Evolutionary conservation across 139 green algal species (phyloP).

Genomic region (Chlorella sp.): DNA sequence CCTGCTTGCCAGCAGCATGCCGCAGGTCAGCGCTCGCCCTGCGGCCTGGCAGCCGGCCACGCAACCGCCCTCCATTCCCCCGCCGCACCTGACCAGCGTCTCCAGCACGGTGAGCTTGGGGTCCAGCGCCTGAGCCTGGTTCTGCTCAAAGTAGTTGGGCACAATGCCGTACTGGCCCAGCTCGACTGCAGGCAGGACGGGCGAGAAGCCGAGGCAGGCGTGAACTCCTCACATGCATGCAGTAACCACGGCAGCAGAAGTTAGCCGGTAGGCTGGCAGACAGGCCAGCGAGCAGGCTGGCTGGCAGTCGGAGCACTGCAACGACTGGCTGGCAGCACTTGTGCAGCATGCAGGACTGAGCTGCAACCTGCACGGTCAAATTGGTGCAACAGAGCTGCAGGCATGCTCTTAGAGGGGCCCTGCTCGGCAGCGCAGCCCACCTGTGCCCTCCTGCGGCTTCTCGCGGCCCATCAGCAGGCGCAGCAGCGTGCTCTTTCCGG

Average conservation of each 20-base stretch:
- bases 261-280: too few species aligned
- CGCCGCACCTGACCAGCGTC: slow-evolving; percentile 70
- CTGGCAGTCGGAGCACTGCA: neutral
- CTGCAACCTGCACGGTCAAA: neutral
- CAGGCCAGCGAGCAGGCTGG: too few species aligned
- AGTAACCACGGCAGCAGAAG: too few species aligned
- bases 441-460: slow-evolving; percentile 55
- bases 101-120: slow-evolving; percentile 82
- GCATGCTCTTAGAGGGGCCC: neutral
- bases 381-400: slow-evolving; percentile 13
- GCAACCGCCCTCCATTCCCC: neutral
- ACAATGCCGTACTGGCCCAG: slow-evolving; percentile 87
- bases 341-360: neutral
- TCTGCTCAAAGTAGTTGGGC: slow-evolving; percentile 98
- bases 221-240: neutral
- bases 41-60: neutral
- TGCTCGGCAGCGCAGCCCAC: neutral
- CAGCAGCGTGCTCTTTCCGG: slow-evolving; percentile 97
- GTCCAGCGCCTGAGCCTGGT: slow-evolving; percentile 97
- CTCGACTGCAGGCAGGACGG: slow-evolving; percentile 33
- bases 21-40: neutral
- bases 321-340: too few species aligned
- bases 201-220: neutral
- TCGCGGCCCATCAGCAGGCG: slow-evolving; percentile 94
- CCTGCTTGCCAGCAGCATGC: neutral